Evolutionary conservation across 805 yeast species (phyloP), one percentile per base, ranked within the genome.

Genomic region (Kuraishia cidri): DNA sequence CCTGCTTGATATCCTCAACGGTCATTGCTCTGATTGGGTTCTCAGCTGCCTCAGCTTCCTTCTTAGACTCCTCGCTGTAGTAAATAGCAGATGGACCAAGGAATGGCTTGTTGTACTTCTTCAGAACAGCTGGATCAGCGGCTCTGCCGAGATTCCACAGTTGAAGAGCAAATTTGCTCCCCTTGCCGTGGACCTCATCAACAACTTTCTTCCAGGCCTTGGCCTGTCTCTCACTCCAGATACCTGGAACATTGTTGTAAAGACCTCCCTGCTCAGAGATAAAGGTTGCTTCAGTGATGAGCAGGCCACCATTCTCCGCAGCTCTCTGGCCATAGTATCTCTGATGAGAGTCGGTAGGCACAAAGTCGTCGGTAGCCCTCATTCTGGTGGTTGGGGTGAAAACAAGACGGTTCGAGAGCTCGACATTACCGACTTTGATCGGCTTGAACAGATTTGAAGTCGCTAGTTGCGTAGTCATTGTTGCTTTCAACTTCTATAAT

Each of bases 201-300:
- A 60, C 62, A 37, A 75, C 59, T 37, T 58, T 52, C 39, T 59
- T 62, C 78, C 81, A 75, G 4, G 62, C 64, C 14, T 43, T 45
- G n/a, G 60, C 56, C 42, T 75, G 82, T 21, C 56, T 52, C 5
- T 65, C 62, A 17, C 54, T 62, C 54, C 60, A 64, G 32, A 75
- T 62, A 43, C 75, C 75, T 16, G 81, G 78, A 3, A 57, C 67
- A 20, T 50, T 37, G n/a, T 48, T 51, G 37, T 58, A 62, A 15
- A 69, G 59, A 31, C 77, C 56, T 46, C 60, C 60, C 18, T 27
- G 30, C 2, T 55, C 45, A 10, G 72, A 55, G n/a, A 65, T 62
- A 43, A 61, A 63, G 1, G 79, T 66, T 9, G 75, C 85, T 48
- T 79, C 87, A 6, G 79, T 56, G 41, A 75, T 66, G 21, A 78